These are phyloP conservation scores for Aspergillus persii DNA, from an alignment of 2,329 filamentous ascomycete species.

Conservation along the genomic window DNA sequence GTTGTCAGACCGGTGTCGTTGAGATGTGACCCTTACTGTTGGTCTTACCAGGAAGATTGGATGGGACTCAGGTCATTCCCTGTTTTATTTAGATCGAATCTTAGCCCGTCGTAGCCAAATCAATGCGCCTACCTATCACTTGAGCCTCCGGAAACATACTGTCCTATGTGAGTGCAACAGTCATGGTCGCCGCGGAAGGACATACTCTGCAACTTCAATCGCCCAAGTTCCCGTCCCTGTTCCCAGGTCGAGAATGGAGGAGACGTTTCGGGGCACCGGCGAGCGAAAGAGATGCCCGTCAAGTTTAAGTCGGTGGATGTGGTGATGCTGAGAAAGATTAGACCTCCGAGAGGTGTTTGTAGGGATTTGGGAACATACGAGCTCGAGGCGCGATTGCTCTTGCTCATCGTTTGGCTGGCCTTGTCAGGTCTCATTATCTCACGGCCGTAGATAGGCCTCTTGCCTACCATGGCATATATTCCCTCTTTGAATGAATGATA, in stretches of 20 bases:
- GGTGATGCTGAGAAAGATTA: not conserved
- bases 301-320: not conserved
- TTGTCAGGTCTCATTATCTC: not conserved
- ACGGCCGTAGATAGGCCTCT: not conserved
- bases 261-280: not conserved
- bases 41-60: not conserved
- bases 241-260: not conserved
- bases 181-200: not conserved
- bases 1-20: not conserved
- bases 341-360: not conserved
- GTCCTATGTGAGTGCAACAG: not conserved
- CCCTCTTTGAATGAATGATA: not conserved
- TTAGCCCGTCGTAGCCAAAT: not conserved
- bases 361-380: not conserved
- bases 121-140: not conserved
- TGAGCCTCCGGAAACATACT: not conserved
- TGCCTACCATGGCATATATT: not conserved
- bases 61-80: not conserved
- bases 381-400: not conserved
- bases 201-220: not conserved
- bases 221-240: not conserved
- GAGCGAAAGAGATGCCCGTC: not conserved
- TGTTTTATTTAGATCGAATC: not conserved
- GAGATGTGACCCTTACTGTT: not conserved
- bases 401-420: not conserved